Evolutionary conservation across 306 rosid genomes (phyloP), one percentile per base, ranked within the genome.

Genomic region (Acacia confusa): DNA sequence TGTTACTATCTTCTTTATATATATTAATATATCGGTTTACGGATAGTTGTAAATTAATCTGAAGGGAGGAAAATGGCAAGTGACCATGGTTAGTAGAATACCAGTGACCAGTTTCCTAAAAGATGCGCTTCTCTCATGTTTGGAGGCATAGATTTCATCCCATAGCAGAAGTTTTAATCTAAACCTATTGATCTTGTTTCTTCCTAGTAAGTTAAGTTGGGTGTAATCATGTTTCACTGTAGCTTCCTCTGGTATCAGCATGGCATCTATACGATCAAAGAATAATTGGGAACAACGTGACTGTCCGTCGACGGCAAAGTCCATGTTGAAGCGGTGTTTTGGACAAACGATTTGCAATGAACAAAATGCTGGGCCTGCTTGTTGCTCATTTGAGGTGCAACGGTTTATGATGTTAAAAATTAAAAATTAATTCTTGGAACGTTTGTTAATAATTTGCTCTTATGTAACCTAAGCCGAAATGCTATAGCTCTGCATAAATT

Each of bases 361-460:
- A 75, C 48, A 60, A 69, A 27, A 22, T 25, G 50, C 74, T 70
- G 65, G 81, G 71, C 43, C 41, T 60, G 64, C n/a, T 69, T 45
- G 40, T 58, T 58, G 63, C 70, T 69, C 79, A 16, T 47, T 79
- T 9, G 60, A 60, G 30, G 61, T 36, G 8, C 40, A 36, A 36
- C 40, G 40, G 61, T 45, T 24, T 2, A 14, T 27, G 16, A 4
- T 13, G n/a, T n/a, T 6, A 36, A 55, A 55, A 9, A 7, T 20
- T 20, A 19, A n/a, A 55, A 55, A 60, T 4, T 10, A 11, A 60
- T 27, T 61, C 67, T 12, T 27, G 20, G 14, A 61, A 27, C 20
- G 20, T 12, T 28, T 14, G 20, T 61, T 14, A 13, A 27, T 61
- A 61, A 61, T 61, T 1, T 13, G 19, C 34, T 60, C 36, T 25